Evolutionary conservation across 2,329 filamentous ascomycete species (phyloP).

Genomic region (Simplicillium sp.): DNA sequence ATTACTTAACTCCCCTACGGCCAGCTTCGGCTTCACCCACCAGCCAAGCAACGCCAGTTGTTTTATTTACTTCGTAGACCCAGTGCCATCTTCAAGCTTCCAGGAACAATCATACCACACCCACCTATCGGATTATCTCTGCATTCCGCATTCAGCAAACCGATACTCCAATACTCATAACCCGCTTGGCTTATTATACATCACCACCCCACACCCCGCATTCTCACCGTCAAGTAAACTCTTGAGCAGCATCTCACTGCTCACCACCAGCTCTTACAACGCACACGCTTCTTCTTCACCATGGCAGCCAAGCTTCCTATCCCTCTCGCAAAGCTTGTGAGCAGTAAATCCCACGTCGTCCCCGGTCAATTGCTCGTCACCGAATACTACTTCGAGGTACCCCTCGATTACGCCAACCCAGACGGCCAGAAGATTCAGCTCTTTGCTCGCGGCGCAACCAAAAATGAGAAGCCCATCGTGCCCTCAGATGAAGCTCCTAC

Average conservation of each 20-base stretch:
- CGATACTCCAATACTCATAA: no score
- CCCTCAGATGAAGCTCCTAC: conserved; percentile 25
- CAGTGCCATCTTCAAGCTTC: no score
- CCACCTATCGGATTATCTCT: no score
- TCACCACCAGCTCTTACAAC: no score
- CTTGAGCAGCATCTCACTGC: no score
- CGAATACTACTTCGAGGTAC: conserved; percentile 81
- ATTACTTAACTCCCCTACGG: background rate
- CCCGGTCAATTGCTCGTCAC: conserved; percentile 63
- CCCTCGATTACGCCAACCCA: conserved; percentile 64
- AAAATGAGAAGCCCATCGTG: conserved; percentile 52
- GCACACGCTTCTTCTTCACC: background rate
- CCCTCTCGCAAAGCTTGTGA: conserved; percentile 26
- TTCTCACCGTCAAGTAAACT: no score
- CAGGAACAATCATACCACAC: no score
- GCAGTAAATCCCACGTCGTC: conserved; percentile 31
- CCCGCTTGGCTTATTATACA: no score
- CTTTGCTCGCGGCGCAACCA: conserved; percentile 67
- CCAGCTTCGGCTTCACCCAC: background rate
- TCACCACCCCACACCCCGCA: no score
- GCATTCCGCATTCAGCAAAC: no score
- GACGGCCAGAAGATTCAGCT: conserved; percentile 54
- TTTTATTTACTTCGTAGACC: no score
- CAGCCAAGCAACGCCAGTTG: no score
- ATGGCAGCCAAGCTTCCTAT: conserved; percentile 15